Percentiles rank a stretch among this genome's conserved stretches.
Conservation (phyloP, 106 monocot genomes). For the Iris macrosiphon region DNA sequence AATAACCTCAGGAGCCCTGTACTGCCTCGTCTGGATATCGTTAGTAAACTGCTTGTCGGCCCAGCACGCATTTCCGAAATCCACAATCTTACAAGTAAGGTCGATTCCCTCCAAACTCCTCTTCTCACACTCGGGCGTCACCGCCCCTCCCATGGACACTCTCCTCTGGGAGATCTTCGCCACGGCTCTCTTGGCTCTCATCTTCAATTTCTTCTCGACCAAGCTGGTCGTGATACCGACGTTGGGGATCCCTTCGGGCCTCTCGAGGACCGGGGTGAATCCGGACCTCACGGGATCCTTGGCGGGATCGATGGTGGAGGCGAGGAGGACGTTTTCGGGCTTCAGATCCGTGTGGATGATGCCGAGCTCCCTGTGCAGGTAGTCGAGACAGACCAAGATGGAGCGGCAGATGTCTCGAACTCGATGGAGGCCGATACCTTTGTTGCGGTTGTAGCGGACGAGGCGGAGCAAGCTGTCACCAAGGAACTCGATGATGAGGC, state of each 20-base stretch:
- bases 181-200: conserved; percentile 62
- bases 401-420: conserved; percentile 66
- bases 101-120: conserved; percentile 86
- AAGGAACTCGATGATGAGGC: conserved; percentile 72
- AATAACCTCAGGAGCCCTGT: conserved; percentile 89
- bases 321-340: conserved; percentile 87
- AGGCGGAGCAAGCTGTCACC: conserved; percentile 86
- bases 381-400: conserved; percentile 71
- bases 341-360: conserved; percentile 91
- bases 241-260: conserved; percentile 50
- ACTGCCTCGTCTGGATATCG: conserved; percentile 91
- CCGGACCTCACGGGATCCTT: conserved; percentile 78
- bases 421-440: conserved; percentile 64
- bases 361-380: conserved; percentile 72
- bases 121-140: conserved; percentile 3
- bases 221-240: conserved; percentile 21
- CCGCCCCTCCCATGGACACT: conserved; percentile 42
- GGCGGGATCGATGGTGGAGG: conserved; percentile 77
- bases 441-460: conserved; percentile 68
- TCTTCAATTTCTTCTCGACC: conserved; percentile 65
- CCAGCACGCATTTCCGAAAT: conserved; percentile 95
- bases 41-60: conserved; percentile 50
- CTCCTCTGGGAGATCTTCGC: conserved; percentile 61
- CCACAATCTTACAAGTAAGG: conserved; percentile 83
- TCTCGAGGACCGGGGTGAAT: conserved; percentile 61